Evolutionary conservation across 2,329 filamentous ascomycete genomes (phyloP).

Genomic region (Cryoendolithus antarcticus): DNA sequence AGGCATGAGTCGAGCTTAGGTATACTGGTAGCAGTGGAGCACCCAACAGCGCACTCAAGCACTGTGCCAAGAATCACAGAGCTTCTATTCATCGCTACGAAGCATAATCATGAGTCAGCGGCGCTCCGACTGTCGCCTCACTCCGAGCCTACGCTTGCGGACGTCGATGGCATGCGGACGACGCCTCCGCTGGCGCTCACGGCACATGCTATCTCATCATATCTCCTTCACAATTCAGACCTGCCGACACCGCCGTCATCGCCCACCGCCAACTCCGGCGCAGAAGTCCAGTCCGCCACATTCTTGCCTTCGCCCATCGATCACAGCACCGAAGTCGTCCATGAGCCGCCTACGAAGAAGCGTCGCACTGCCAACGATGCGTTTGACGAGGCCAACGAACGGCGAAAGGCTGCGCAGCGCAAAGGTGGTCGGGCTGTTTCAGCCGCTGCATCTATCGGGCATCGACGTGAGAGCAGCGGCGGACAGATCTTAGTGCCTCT

Average conservation of each 20-base stretch:
- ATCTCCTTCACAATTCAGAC: slow-evolving; percentile 20
- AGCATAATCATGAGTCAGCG: slow-evolving; percentile 2
- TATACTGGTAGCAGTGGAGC: slow-evolving; percentile 24
- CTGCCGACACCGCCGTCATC: slow-evolving; percentile 16
- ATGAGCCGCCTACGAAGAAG: slow-evolving; percentile 24
- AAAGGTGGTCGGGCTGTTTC: slow-evolving; percentile 32
- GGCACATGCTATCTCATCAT: slow-evolving; percentile 27
- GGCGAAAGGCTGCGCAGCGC: slow-evolving; percentile 29
- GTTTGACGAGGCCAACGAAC: slow-evolving; percentile 36
- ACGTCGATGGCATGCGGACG: no score
- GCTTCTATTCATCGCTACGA: slow-evolving; percentile 32
- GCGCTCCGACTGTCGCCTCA: no score
- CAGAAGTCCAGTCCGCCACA: slow-evolving; percentile 8
- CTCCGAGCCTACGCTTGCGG: no score
- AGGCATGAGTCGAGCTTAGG: slow-evolving; percentile 28
- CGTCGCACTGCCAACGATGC: slow-evolving; percentile 30
- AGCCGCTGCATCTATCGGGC: slow-evolving; percentile 27
- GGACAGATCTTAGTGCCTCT: slow-evolving; percentile 7
- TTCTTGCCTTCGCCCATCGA: slow-evolving; percentile 11
- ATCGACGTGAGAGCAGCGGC: slow-evolving; percentile 19
- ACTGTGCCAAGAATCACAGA: slow-evolving; percentile 24
- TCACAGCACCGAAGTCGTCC: slow-evolving; percentile 9
- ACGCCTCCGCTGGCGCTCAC: no score
- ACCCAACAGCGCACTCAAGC: neutral
- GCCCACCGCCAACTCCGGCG: slow-evolving; percentile 6